A percentile compares a stretch with the other conserved stretches of the same genome.
These are phyloP conservation scores for Ceratocystis variospora DNA, from an alignment of 2,329 filamentous ascomycete genomes.

Conservation along the genomic window DNA sequence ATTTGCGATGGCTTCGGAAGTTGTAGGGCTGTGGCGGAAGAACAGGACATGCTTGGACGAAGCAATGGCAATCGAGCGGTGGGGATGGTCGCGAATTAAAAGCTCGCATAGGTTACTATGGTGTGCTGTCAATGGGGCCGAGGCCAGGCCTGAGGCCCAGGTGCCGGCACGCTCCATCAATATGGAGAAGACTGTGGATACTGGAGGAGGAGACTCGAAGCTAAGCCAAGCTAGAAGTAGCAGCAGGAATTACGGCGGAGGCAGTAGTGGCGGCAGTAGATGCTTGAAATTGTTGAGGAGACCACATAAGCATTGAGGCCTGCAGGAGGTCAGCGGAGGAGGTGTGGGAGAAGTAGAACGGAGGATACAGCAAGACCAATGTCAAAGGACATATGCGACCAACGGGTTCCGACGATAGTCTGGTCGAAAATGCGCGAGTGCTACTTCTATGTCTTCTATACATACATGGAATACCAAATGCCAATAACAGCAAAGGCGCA, in stretches of 20 bases:
- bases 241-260: background rate
- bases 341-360: background rate
- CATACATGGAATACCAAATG: background rate
- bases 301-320: background rate
- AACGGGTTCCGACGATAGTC: background rate
- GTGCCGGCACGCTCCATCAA: slow-evolving; percentile 19
- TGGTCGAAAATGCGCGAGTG: background rate
- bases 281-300: background rate
- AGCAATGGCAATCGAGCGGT: slow-evolving; percentile 75
- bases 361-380: background rate
- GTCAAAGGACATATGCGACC: background rate
- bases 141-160: slow-evolving; percentile 13
- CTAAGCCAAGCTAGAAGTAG: background rate
- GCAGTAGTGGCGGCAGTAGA: background rate
- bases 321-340: background rate
- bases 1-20: slow-evolving; percentile 45
- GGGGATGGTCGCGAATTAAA: slow-evolving; percentile 72
- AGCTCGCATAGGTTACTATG: slow-evolving; percentile 57
- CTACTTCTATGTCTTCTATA: background rate
- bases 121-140: slow-evolving; percentile 27
- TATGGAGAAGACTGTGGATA: background rate
- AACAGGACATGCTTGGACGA: slow-evolving; percentile 69
- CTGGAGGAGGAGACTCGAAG: background rate
- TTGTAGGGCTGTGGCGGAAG: slow-evolving; percentile 60
- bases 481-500: slow-evolving; percentile 2